Percentiles rank a stretch among this genome's conserved stretches.
phyloP scores from a whole-genome alignment of 176 grass and related monocot genomes.

The Carex myosuroides region DNA sequence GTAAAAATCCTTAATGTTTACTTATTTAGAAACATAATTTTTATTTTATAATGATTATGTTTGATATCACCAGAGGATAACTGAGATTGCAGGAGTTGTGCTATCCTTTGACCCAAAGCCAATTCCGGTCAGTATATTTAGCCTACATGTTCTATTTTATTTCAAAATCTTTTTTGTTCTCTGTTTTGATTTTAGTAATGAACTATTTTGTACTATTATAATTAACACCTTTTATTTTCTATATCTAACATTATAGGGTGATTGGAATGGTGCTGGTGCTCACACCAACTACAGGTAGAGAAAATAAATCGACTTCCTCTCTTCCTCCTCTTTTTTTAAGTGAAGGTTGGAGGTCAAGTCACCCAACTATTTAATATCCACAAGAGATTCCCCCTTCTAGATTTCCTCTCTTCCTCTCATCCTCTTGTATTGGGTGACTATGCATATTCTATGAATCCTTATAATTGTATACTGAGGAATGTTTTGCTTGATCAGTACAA shows the following conservation, averaged over 20 bases:
- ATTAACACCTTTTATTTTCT: background rate
- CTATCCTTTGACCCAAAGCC: slow-evolving; percentile 75
- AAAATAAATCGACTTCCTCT: background rate
- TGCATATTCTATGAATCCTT: background rate
- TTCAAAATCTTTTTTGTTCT: background rate
- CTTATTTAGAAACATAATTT: background rate
- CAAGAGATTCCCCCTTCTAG: too few species aligned
- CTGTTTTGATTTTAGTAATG: background rate
- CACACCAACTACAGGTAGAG: slow-evolving; percentile 81
- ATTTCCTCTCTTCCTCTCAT: background rate
- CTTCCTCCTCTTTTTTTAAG: background rate
- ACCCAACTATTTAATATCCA: too few species aligned
- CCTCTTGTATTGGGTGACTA: background rate
- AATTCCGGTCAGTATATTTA: slow-evolving; percentile 33
- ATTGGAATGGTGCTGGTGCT: slow-evolving; percentile 88
- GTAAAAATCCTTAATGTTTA: background rate
- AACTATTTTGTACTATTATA: background rate
- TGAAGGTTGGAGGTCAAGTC: too few species aligned
- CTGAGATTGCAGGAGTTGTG: slow-evolving; percentile 62
- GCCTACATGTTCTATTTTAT: background rate
- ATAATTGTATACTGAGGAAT: background rate
- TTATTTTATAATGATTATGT: background rate
- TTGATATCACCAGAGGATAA: slow-evolving; percentile 50
- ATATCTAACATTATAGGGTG: slow-evolving; percentile 35
- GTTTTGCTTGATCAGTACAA: slow-evolving; percentile 37